Base-by-base conservation (phyloP, 768 basidiomycete genomes). In the Hortiboletus campestris region DNA sequence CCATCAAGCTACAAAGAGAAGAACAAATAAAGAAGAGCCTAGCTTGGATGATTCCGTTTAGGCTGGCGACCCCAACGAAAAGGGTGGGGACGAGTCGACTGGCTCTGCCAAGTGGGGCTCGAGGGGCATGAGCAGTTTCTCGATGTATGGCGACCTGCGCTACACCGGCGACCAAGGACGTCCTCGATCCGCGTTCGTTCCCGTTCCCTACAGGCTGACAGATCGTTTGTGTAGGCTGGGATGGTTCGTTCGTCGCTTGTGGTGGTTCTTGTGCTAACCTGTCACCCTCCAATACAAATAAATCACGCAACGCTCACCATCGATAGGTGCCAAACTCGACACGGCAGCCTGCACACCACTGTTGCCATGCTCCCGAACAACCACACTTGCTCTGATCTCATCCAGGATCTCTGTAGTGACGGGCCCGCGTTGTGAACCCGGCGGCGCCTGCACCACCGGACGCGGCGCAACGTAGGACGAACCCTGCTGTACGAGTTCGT, bases 321-420 rank as follows among this genome's bases (percentile, higher is more conserved):
- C 2, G 4, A 29, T 13, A 11, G 38, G 20, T 5, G 11, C 10
- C 1, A 25, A 9, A 14, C 6, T 10, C 31, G 31, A 17, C 31
- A 14, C 2, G 4, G 17, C 7, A 3, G 13, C 13, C 4, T 5
- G 4, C n/a, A n/a, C n/a, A n/a, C n/a, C n/a, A n/a, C n/a, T 3
- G 5, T 4, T 16, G 11, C 6, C 6, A 12, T 13, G 49, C 9
- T 3, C 12, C 8, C 4, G 20, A 17, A 17, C 12, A 3, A 12
- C 25, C 13, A 2, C 32, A 17, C n/a, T 14, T 4, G 19, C 20
- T 12, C 1, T 12, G 17, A 3, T 36, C 1, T 0, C 7, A 9
- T 39, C 28, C 8, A 57, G 20, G 9, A 25, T 25, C 2, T 43
- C 28, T 9, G 34, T 4, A 14, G 32, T 19, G 13, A 56, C 17